Evolutionary conservation across 1,284 basidiomycete genomes (phyloP), one percentile per base, ranked within the genome.

Genomic region (Leucoagaricus sp.): DNA sequence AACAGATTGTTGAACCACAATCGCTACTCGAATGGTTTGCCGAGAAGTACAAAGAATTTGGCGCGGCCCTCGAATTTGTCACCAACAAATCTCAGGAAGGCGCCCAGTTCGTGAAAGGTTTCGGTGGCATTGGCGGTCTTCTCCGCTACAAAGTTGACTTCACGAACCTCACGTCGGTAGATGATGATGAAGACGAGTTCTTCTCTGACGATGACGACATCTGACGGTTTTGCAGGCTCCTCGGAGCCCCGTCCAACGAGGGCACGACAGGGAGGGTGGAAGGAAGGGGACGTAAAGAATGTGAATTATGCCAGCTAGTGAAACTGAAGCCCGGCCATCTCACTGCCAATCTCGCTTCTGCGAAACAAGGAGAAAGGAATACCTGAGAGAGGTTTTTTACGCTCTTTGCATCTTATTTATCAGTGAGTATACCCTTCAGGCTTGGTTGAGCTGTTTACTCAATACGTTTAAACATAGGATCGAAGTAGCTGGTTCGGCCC

Each of bases 1-100:
- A 99, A 72, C 88, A 92, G 70, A 75, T 76, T 4, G 67, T 68
- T 1, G 95, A 97, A 63, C 87, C 95, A 1, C 83, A 91, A 67
- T 81, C 91, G 47, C 81, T 97, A 15, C 85, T 98, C 59, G 95
- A 99, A 73, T 99, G 97, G 97, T 94, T 99, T 68, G 91, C 97
- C 36, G 97, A 99, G 69, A 95, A 96, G 72, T 99, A 99, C 83
- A 95, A 94, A 71, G 91, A 96, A 49, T 99, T 98, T 69, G 97
- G 96, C 63, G 93, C 96, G 57, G 90, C 90, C 64, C 87, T 98
- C 60, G 96, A 98, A 72, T 93, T 93, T 67, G 84, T 93, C 45
- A 92, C 91, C 61, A 90, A 93, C 71, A 82, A 86, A 52, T 96
- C 93, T n/a, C 96, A 98, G 71, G 96, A 99, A 72, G 96, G 96